Conservation (phyloP, 1,284 basidiomycete species). For the Abortiporus biennis region DNA sequence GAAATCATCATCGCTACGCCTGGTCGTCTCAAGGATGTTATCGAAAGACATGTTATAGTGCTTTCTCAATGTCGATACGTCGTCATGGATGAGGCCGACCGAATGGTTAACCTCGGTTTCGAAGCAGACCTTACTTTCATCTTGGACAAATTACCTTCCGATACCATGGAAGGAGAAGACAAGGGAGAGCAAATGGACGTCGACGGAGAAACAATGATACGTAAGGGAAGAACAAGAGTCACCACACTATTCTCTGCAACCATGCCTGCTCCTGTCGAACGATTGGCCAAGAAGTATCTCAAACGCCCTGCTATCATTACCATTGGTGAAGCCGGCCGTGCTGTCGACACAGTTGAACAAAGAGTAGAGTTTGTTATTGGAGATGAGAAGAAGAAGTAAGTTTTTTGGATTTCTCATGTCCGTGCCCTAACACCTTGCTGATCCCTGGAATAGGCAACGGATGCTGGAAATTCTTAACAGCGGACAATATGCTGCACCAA, state of each 20-base stretch:
- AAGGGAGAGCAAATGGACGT: conserved; percentile 59
- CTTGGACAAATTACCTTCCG: conserved; percentile 85
- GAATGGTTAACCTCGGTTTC: conserved; percentile 98
- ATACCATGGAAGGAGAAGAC: conserved; percentile 83
- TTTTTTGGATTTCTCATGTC: conserved; percentile 11
- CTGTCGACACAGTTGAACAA: conserved; percentile 97
- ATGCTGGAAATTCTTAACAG: conserved; percentile 90
- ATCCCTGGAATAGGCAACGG: conserved; percentile 47
- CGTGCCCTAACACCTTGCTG: conserved; percentile 7
- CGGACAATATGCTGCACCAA: conserved; percentile 78
- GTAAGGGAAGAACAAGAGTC: conserved; percentile 77
- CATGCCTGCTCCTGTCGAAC: conserved; percentile 95
- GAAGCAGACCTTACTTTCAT: conserved; percentile 94
- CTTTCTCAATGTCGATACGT: conserved; percentile 96
- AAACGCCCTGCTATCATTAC: conserved; percentile 92
- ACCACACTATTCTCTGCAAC: conserved; percentile 96
- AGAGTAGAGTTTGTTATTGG: conserved; percentile 88
- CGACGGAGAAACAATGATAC: conserved; percentile 54
- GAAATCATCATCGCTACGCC: conserved; percentile 99
- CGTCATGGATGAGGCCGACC: conserved; percentile 99
- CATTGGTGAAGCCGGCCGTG: conserved; percentile 95
- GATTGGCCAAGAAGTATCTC: conserved; percentile 91
- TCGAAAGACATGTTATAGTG: conserved; percentile 93
- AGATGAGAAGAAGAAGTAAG: conserved; percentile 93
- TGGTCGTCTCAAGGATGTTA: conserved; percentile 94